Conservation (phyloP, 345 rosid species). For the Nasturtium officinale region DNA sequence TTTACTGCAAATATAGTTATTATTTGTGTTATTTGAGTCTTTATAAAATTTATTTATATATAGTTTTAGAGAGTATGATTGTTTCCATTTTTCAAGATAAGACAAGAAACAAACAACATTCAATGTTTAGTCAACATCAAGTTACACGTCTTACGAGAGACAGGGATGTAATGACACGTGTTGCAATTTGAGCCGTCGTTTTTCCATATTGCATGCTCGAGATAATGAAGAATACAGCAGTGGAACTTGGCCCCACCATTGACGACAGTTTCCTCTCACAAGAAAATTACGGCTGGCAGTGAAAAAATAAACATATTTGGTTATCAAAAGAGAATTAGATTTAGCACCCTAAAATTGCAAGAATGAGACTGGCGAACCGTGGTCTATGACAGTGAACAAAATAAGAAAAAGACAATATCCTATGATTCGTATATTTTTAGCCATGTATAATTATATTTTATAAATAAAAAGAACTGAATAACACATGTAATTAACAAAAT, state of each 20-base stretch:
- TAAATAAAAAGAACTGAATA: no score
- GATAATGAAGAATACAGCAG: background rate
- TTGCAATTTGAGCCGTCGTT: background rate
- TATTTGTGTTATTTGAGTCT: background rate
- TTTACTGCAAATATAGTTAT: background rate
- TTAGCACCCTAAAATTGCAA: background rate
- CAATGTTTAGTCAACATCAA: conserved; percentile 22
- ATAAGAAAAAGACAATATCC: no score
- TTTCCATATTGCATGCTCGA: background rate
- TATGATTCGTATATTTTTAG: no score
- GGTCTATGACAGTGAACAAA: no score
- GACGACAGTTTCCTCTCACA: background rate
- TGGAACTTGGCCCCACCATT: background rate
- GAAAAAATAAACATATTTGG: background rate
- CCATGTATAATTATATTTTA: no score
- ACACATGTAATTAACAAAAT: no score
- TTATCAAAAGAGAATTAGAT: background rate
- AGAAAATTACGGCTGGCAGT: background rate
- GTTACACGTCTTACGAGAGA: no score
- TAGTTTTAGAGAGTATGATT: background rate
- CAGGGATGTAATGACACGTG: no score
- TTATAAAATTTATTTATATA: background rate
- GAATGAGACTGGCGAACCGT: no score
- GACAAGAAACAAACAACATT: conserved; percentile 25
- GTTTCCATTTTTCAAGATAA: conserved; percentile 23